Base-by-base conservation (phyloP, 495 filamentous ascomycete species). In the Penicillium bialowiezense region DNA sequence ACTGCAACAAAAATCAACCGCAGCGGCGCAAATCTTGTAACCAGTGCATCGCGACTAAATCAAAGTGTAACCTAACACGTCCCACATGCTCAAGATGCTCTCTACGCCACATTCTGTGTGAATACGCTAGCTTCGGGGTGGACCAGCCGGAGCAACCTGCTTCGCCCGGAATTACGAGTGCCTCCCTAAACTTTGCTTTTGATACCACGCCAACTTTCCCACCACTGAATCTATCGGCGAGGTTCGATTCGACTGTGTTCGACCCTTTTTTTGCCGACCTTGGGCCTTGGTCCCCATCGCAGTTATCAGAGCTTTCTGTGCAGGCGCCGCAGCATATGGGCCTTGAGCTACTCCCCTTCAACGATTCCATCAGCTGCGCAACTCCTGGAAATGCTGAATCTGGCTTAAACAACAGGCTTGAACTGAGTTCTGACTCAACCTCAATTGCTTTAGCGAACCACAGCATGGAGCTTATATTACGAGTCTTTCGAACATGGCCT, bases 401-500 rank as follows among this genome's bases (percentile, higher is more conserved):
- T 10, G 9, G 10, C 13, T 15, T 15, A 34, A 20, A 12, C 23
- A 1, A 10, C 13, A 12, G 14, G 14, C 15, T 28, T 15, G n/a
- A 9, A 18, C 36, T 32, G 6, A 13, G 4, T n/a, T 14, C 7
- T 15, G 33, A 44, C n/a, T 18, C 31, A 12, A 41, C 36, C 14
- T 21, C 37, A n/a, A 7, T 29, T 12, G 53, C 42, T 1, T 23
- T 56, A 10, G 48, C 43, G 7, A 51, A 37, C n/a, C 53, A 68
- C 34, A 68, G 64, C 47, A 70, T 70, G 64, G 56, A 69, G 50
- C 51, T 64, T 4, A 46, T 73, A 15, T 58, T 71, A 17, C 64
- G 68, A 5, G 56, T 67, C 19, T 48, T 73, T 6, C 63, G 62
- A 19, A 58, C 64, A 0, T 73, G 66, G 68, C 70, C 70, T 7